Conservation (phyloP, 495 filamentous ascomycete species). For the Talaromyces borbonicus region DNA sequence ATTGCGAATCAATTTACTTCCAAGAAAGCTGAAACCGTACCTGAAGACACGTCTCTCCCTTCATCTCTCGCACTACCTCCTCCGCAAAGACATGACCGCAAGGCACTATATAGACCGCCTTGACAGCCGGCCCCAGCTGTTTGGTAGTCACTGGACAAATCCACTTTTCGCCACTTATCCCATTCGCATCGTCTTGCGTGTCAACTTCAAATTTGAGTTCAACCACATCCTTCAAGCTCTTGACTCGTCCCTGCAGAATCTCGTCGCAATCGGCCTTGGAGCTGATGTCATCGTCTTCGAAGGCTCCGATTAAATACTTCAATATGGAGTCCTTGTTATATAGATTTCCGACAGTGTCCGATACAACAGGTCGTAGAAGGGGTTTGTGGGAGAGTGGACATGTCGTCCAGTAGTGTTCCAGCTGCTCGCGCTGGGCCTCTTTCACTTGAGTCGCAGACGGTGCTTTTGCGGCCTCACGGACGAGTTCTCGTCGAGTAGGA, state of each 20-base stretch:
- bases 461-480: slow-evolving; percentile 72
- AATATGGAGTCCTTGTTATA: slow-evolving; percentile 94
- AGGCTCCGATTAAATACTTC: slow-evolving; percentile 61
- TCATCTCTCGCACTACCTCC: slow-evolving; percentile 70
- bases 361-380: slow-evolving; percentile 65
- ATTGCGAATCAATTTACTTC: not conserved
- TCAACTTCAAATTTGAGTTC: slow-evolving; percentile 72
- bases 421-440: slow-evolving; percentile 71
- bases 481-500: slow-evolving; percentile 88
- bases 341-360: slow-evolving; percentile 72
- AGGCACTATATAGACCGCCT: slow-evolving; percentile 82
- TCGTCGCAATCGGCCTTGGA: slow-evolving; percentile 52
- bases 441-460: slow-evolving; percentile 86
- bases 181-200: slow-evolving; percentile 32
- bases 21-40: slow-evolving; percentile 22
- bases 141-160: slow-evolving; percentile 86
- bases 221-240: slow-evolving; percentile 75
- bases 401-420: slow-evolving; percentile 73
- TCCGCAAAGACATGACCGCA: slow-evolving; percentile 94
- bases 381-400: slow-evolving; percentile 77
- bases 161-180: slow-evolving; percentile 47
- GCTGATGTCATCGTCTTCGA: slow-evolving; percentile 42
- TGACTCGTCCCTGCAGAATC: slow-evolving; percentile 61
- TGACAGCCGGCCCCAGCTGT: slow-evolving; percentile 67
- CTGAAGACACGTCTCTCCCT: slow-evolving; percentile 50